Evolutionary conservation across 78 protist species (phyloP).

Genomic region (Polysphondylium violaceum): DNA sequence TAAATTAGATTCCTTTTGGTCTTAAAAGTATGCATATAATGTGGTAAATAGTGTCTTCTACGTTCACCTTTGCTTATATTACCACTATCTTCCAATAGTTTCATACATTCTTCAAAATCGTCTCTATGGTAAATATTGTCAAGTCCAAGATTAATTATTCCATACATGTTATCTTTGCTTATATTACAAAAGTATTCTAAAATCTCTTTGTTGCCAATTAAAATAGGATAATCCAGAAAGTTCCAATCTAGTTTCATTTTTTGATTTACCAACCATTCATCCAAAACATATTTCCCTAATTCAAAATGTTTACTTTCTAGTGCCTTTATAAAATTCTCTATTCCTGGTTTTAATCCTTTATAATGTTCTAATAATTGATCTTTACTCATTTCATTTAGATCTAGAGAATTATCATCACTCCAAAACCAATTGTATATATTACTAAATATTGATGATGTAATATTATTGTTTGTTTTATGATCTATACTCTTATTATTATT

Average conservation of each 20-base stretch:
- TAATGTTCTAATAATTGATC: neutral
- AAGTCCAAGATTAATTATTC: neutral
- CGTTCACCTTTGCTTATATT: neutral
- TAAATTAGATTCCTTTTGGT: neutral
- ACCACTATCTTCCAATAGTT: neutral
- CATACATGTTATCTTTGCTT: neutral
- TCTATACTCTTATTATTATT: too few relatives aligned
- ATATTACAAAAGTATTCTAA: neutral
- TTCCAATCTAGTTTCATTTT: too few relatives aligned
- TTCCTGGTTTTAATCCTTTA: too few relatives aligned
- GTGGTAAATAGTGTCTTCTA: too few relatives aligned
- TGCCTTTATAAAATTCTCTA: neutral
- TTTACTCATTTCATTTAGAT: neutral
- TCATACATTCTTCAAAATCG: neutral
- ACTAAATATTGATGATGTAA: too few relatives aligned
- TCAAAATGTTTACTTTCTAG: neutral
- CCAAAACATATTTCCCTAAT: neutral
- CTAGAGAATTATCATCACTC: too few relatives aligned
- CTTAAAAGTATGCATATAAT: neutral
- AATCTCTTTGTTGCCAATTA: neutral
- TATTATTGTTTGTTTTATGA: too few relatives aligned
- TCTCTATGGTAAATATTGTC: neutral
- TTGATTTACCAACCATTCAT: neutral
- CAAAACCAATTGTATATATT: too few relatives aligned
- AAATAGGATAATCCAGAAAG: neutral